Base-by-base conservation (phyloP, 805 yeast species). In the Yarrowia porcina region DNA sequence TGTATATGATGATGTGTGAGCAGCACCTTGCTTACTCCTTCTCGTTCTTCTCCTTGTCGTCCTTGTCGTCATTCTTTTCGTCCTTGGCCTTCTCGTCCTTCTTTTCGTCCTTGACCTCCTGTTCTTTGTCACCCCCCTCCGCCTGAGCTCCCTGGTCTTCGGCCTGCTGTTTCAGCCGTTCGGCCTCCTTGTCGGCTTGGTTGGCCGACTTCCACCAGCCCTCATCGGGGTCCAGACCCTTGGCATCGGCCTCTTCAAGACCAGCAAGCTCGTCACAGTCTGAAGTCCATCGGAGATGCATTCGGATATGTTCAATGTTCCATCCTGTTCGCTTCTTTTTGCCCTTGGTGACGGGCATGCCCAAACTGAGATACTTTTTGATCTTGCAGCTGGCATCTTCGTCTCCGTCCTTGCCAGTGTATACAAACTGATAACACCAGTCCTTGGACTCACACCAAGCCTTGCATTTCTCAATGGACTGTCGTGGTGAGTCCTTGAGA, bases 401-500 rank as follows among this genome's bases (percentile, higher is more conserved):
- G n/a, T 41, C 49, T 3, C 61, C 61, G 12, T 56, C 61, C n/a
- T 56, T 17, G 28, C 61, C 61, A 3, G 39, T 56, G 49, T 39
- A 56, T 12, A 39, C 39, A n/a, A 15, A 56, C 38, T 39, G 49
- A 20, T 56, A 56, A 20, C 61, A 56, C 49, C 49, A 39, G 47
- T 56, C 39, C 28, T 28, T 41, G 35, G 47, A 39, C 28, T 39
- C 20, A 20, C 61, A 56, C 61, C 61, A 56, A 1, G 25, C 49
- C 39, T 56, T 28, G 30, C 61, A 56, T 36, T 39, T 41, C 2
- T 28, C 28, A 3, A 39, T 7, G 9, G 61, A 56, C 49, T 56
- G 38, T 27, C 61, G 36, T 4, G 61, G 61, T 9, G 47, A 8
- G 17, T 41, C 61, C 20, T 15, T 11, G 3, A 6, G 18, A 15